phyloP scores from a whole-genome alignment of 2,329 filamentous ascomycete genomes.

The Passalora sequoiae region DNA sequence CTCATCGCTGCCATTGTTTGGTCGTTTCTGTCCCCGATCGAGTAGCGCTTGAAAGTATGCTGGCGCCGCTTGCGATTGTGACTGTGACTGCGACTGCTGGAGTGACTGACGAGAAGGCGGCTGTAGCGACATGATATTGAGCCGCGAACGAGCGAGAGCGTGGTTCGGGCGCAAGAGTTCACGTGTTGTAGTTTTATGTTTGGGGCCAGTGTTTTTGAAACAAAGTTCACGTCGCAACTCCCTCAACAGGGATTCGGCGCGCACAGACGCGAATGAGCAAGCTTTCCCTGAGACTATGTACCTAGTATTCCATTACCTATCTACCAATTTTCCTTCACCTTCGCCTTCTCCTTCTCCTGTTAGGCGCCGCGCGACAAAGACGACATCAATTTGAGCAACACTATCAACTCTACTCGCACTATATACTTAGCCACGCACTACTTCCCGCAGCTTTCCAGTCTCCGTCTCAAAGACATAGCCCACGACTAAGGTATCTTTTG shows the following conservation, averaged over 20 bases:
- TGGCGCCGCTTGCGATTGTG: constrained; percentile 33
- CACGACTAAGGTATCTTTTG: not conserved
- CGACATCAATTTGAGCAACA: no score
- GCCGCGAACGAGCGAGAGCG: not conserved
- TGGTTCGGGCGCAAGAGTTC: not conserved
- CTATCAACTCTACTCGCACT: no score
- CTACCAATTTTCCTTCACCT: no score
- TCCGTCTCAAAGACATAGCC: not conserved
- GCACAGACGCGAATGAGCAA: no score
- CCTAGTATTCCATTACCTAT: no score
- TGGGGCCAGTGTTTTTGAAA: no score
- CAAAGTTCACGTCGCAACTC: no score
- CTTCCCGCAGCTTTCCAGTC: not conserved
- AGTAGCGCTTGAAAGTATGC: constrained; percentile 61
- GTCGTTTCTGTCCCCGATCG: constrained; percentile 62
- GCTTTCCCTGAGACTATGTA: no score
- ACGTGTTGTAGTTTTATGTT: not conserved
- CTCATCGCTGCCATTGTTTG: constrained; percentile 64
- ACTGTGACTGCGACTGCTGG: not conserved
- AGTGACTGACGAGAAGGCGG: not conserved
- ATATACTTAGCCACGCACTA: no score
- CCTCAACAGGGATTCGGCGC: no score
- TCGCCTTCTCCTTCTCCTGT: no score
- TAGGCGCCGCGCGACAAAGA: no score
- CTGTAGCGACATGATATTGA: constrained; percentile 5